A percentile compares a stretch with the other conserved stretches of the same genome.
These are phyloP conservation scores for Acrodontium crateriforme DNA, from an alignment of 2,329 filamentous ascomycete genomes.

Conservation along the genomic window DNA sequence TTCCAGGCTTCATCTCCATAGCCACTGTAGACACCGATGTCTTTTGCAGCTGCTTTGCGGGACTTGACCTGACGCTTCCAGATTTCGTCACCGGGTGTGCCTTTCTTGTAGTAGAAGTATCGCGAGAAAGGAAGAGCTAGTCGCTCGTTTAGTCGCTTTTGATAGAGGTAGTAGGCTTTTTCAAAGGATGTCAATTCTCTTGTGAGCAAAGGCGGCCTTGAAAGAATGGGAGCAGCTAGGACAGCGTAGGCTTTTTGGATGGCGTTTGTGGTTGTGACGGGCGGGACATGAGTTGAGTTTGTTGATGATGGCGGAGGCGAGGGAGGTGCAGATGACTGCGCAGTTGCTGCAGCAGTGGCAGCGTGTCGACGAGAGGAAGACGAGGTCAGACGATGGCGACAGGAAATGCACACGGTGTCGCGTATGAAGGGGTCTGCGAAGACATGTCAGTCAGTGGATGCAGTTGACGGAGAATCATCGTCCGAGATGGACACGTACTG, in stretches of 20 bases:
- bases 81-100: constrained; percentile 70
- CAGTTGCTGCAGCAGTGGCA: constrained; percentile 23
- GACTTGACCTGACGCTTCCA: constrained; percentile 78
- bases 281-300: constrained; percentile 1
- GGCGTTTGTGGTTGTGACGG: constrained; percentile 33
- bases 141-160: constrained; percentile 90
- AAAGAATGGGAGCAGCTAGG: constrained; percentile 62
- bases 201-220: constrained; percentile 76
- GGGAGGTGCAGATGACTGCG: constrained; percentile 18
- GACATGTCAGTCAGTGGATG: constrained; percentile 5
- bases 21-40: constrained; percentile 73
- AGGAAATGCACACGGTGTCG: constrained; percentile 34
- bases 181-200: constrained; percentile 77
- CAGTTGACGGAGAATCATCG: no score
- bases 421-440: constrained; percentile 17
- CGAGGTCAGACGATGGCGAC: constrained; percentile 28
- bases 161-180: constrained; percentile 88
- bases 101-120: constrained; percentile 89
- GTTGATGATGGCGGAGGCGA: constrained; percentile 19
- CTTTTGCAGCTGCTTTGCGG: constrained; percentile 63
- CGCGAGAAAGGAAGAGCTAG: constrained; percentile 74
- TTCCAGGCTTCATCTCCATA: constrained; percentile 69
- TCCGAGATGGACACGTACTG: no score
- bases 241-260: constrained; percentile 30
- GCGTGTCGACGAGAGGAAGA: constrained; percentile 21